A percentile compares a stretch with the other conserved stretches of the same genome.
Evolutionary conservation across 129 eudicot genomes (phyloP).

Genomic region (Saposhnikovia divaricata): DNA sequence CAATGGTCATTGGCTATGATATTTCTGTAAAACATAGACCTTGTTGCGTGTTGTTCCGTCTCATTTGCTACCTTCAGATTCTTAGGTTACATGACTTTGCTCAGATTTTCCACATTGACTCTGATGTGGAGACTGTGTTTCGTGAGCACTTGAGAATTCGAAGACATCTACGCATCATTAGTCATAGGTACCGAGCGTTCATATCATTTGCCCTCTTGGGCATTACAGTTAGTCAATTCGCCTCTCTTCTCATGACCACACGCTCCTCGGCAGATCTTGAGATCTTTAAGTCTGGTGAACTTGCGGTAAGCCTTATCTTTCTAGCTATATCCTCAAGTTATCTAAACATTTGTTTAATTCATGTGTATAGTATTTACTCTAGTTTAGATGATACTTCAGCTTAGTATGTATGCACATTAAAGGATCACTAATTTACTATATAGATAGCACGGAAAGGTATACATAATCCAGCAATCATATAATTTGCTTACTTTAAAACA

Average conservation of each 20-base stretch:
- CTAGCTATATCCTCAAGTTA: not conserved
- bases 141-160: no score
- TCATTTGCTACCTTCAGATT: no score
- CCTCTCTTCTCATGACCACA: conserved; percentile 58
- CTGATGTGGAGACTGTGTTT: no score
- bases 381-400: not conserved
- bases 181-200: no score
- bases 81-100: no score
- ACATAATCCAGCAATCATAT: not conserved
- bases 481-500: not conserved
- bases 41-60: no score
- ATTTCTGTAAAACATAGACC: no score
- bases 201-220: no score
- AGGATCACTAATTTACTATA: not conserved
- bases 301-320: conserved; percentile 45
- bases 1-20: not conserved
- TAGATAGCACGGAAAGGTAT: not conserved
- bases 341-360: not conserved
- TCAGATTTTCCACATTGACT: no score
- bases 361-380: not conserved
- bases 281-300: conserved; percentile 68
- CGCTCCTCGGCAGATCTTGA: conserved; percentile 40
- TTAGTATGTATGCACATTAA: not conserved
- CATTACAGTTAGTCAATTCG: conserved; percentile 64
- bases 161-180: no score